These are phyloP conservation scores for Rhizopogon rudus DNA, from an alignment of 768 basidiomycete genomes.

Conservation along the genomic window DNA sequence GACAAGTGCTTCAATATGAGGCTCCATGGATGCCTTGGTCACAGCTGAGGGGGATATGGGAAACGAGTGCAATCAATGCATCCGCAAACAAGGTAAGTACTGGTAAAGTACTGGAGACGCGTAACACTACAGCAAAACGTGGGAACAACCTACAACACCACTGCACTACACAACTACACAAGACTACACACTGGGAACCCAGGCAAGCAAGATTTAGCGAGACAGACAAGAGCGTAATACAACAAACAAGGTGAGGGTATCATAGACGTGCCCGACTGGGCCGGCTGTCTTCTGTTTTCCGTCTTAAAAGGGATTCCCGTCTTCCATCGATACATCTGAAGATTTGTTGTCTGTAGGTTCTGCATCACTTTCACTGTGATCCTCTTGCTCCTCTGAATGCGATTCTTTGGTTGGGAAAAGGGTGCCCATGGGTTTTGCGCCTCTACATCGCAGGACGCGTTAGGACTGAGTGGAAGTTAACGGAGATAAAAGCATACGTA, in stretches of 20 bases:
- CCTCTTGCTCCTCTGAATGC: conserved; percentile 21
- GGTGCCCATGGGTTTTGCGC: conserved; percentile 52
- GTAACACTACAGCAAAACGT: conserved; percentile 12
- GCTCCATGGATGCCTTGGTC: not conserved
- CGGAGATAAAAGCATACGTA: conserved; percentile 31
- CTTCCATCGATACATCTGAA: conserved; percentile 32
- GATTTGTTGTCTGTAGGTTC: conserved; percentile 29
- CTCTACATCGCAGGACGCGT: conserved; percentile 31
- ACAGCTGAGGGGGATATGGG: not conserved
- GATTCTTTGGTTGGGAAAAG: conserved; percentile 49
- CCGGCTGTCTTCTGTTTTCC: conserved; percentile 4
- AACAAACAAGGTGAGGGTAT: conserved; percentile 19
- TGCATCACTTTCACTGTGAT: conserved; percentile 33
- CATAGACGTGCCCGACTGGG: conserved; percentile 10
- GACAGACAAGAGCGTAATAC: conserved; percentile 18
- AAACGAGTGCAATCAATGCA: conserved; percentile 1
- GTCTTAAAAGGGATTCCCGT: conserved; percentile 67
- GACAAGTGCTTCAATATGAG: not conserved
- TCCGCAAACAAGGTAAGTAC: not conserved
- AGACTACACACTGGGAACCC: conserved; percentile 15
- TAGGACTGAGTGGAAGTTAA: conserved; percentile 4
- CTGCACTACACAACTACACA: not conserved
- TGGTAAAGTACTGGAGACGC: conserved; percentile 3
- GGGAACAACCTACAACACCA: conserved; percentile 17
- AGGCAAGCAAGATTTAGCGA: conserved; percentile 23